Conservation (phyloP, 345 rosid genomes). For the Mallotus nudiflorus region DNA sequence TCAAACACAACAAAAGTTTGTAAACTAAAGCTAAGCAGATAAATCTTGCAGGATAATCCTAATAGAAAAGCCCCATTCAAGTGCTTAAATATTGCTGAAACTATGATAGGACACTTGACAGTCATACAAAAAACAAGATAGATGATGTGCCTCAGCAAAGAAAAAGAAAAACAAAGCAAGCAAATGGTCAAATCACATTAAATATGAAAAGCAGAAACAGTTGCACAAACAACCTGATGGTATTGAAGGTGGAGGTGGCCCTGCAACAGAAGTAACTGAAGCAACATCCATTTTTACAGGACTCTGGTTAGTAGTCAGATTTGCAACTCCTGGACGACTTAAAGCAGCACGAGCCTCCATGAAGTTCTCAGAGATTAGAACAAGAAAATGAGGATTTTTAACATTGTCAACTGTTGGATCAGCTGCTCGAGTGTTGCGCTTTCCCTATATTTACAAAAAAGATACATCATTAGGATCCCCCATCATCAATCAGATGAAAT, state of each 20-base stretch:
- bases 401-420: constrained; percentile 69
- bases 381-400: constrained; percentile 77
- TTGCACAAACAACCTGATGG: constrained; percentile 53
- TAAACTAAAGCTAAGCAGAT: constrained; percentile 6
- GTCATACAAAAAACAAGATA: background rate
- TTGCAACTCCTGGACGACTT: constrained; percentile 65
- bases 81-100: constrained; percentile 12
- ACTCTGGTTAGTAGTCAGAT: constrained; percentile 65
- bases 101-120: background rate
- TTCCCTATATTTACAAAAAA: constrained; percentile 58
- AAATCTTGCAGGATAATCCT: no score
- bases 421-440: constrained; percentile 56
- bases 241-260: constrained; percentile 58
- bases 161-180: constrained; percentile 14
- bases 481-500: constrained; percentile 9
- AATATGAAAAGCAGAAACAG: constrained; percentile 2
- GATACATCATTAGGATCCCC: constrained; percentile 26
- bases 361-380: constrained; percentile 83
- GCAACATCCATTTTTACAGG: constrained; percentile 82
- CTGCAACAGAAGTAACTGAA: constrained; percentile 63
- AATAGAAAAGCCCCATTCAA: background rate
- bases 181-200: constrained; percentile 18
- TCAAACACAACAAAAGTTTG: constrained; percentile 1
- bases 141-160: background rate
- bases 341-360: constrained; percentile 91